A percentile compares a stretch with the other conserved stretches of the same genome.
phyloP scores from a whole-genome alignment of 345 rosid species.

The Eucalyptus tenuipes region DNA sequence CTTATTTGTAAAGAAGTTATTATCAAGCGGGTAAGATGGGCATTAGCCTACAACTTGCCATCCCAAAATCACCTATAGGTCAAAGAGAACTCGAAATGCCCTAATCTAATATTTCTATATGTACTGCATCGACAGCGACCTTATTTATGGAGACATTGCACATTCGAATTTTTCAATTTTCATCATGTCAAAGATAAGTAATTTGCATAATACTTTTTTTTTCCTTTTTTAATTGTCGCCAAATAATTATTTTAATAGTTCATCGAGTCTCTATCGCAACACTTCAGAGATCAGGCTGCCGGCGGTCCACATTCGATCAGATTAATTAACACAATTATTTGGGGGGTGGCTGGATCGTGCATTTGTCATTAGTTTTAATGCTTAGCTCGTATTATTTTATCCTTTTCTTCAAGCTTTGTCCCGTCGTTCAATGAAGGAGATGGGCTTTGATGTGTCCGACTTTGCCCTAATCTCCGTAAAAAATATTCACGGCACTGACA shows the following conservation, averaged over 20 bases:
- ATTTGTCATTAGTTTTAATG: neutral
- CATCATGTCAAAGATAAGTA: neutral
- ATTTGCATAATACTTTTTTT: neutral
- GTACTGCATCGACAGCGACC: neutral
- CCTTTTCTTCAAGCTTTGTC: neutral
- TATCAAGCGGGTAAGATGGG: neutral
- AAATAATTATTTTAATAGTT: neutral
- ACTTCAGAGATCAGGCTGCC: neutral
- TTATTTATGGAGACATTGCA: neutral
- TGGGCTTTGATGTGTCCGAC: neutral
- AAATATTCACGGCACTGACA: neutral
- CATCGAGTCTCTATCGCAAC: neutral
- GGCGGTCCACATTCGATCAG: neutral
- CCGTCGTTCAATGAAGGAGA: neutral
- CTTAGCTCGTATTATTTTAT: neutral
- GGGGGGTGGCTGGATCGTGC: neutral
- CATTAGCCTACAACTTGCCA: neutral
- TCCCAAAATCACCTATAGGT: neutral
- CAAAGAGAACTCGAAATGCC: neutral
- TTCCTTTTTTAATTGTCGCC: neutral
- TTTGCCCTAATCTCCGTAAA: neutral
- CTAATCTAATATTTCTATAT: neutral
- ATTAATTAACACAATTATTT: neutral
- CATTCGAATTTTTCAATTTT: neutral
- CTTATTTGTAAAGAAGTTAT: neutral